Conservation (phyloP, 2,329 filamentous ascomycete genomes). For the Alternaria postmessia region DNA sequence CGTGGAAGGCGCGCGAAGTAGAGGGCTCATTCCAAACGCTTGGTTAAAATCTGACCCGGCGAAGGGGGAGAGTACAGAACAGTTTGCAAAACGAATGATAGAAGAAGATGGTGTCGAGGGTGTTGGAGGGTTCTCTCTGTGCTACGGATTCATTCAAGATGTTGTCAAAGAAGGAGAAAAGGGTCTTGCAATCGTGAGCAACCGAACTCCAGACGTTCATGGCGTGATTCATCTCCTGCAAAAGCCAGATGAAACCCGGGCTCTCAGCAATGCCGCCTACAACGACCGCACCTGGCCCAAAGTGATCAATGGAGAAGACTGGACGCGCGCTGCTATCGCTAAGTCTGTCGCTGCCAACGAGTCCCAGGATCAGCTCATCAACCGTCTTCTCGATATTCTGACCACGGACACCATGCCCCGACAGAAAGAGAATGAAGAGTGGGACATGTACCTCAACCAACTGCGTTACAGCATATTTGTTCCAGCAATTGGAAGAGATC, state of each 20-base stretch:
- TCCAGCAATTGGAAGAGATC: constrained; percentile 61
- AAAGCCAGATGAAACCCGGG: constrained; percentile 61
- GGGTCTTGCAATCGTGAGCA: constrained; percentile 67
- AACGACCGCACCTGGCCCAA: constrained; percentile 69
- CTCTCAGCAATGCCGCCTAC: constrained; percentile 68
- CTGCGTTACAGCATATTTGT: constrained; percentile 69
- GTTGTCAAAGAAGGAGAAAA: constrained; percentile 34
- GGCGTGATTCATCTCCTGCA: constrained; percentile 62
- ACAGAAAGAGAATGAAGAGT: constrained; percentile 57
- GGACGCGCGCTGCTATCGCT: constrained; percentile 60
- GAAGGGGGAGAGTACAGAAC: constrained; percentile 53
- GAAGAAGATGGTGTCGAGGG: constrained; percentile 63
- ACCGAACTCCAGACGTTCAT: constrained; percentile 63
- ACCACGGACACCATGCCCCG: constrained; percentile 64
- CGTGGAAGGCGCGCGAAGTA: constrained; percentile 58
- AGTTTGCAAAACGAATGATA: constrained; percentile 64
- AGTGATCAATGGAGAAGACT: constrained; percentile 64
- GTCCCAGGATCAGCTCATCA: constrained; percentile 59
- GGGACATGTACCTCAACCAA: constrained; percentile 64
- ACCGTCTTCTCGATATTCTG: constrained; percentile 62
- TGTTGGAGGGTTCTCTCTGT: constrained; percentile 69
- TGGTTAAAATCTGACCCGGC: constrained; percentile 59
- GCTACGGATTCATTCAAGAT: constrained; percentile 65
- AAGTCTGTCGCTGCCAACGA: constrained; percentile 54
- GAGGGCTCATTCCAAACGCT: constrained; percentile 68